Evolutionary conservation across 192 early-diverging fungal genomes (phyloP).

Genomic region (Umbelopsis sp.): DNA sequence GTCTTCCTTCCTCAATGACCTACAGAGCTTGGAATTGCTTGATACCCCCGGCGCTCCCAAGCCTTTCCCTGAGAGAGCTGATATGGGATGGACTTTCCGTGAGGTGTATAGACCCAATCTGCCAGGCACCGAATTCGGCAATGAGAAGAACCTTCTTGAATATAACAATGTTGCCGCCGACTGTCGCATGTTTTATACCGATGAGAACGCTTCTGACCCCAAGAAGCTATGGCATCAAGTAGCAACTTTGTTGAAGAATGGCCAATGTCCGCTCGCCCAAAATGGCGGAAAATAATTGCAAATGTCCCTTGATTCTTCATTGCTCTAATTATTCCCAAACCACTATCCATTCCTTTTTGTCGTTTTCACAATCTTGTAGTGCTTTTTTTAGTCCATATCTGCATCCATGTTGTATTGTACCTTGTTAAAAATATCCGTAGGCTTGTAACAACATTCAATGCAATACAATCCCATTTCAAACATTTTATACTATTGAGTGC

Average conservation of each 20-base stretch:
- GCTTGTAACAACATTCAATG: conserved; percentile 12
- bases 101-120: conserved; percentile 32
- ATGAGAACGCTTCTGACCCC: conserved; percentile 33
- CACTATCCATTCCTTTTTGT: background rate
- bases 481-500: too few species aligned
- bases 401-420: conserved; percentile 19
- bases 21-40: conserved; percentile 24
- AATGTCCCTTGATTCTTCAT: background rate
- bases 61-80: conserved; percentile 39
- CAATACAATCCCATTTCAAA: background rate
- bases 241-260: conserved; percentile 23
- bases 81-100: conserved; percentile 45
- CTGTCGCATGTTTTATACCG: conserved; percentile 36
- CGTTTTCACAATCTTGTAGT: background rate
- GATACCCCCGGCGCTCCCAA: conserved; percentile 34
- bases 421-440: background rate
- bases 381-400: background rate
- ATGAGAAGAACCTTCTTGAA: conserved; percentile 28
- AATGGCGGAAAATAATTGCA: conserved; percentile 12
- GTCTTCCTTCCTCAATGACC: conserved; percentile 34
- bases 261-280: conserved; percentile 29
- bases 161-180: conserved; percentile 39
- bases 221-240: conserved; percentile 35
- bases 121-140: conserved; percentile 2
- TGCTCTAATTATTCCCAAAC: background rate